Evolutionary conservation across 2,329 filamentous ascomycete genomes (phyloP), one percentile per base, ranked within the genome.

Genomic region (Ascomycota sp.): DNA sequence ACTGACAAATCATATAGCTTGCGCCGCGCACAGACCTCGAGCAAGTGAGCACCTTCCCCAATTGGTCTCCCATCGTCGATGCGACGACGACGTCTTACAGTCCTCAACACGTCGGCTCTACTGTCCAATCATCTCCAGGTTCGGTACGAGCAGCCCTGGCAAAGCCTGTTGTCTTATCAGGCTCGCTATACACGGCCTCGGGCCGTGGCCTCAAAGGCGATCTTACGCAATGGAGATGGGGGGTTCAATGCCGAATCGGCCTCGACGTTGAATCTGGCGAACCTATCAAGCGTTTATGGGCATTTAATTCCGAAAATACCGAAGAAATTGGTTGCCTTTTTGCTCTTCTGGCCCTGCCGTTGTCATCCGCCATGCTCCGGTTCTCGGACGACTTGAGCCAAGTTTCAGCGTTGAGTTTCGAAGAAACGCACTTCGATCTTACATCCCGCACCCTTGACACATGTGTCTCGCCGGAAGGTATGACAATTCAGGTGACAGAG

Each of bases 191-290:
- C 48, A 65, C 67, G 15, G 74, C 71, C 26, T 73, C 72, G 13
- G 72, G 75, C 1, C 67, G 68, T 38, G 71, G 71, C 1, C 50
- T 54, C 1, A 63, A 60, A 20, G 76, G 76, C 8, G 63, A 65
- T 7, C 55, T 86, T 17, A 67, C 69, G 3, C 76, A 86, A 42
- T 59, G 80, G 36, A 65, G 76, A 36, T 60, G 70, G 46, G 79
- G 80, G 4, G 52, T 80, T 20, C 69, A 77, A 41, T 79, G 75
- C 12, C 69, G 65, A 32, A 68, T 80, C 38, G 69, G 65, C 2
- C 41, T 69, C 5, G 63, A 70, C 15, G 52, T 71, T 8, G 61
- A 66, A 15, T 62, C 58, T 26, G 52, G 51, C 7, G 52, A 53
- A 6, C 53, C 57, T 2, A 56, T 69, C 21, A 61, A 56, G 30